Base-by-base conservation (phyloP, 768 basidiomycete genomes). In the Fomitopsis pulvina region DNA sequence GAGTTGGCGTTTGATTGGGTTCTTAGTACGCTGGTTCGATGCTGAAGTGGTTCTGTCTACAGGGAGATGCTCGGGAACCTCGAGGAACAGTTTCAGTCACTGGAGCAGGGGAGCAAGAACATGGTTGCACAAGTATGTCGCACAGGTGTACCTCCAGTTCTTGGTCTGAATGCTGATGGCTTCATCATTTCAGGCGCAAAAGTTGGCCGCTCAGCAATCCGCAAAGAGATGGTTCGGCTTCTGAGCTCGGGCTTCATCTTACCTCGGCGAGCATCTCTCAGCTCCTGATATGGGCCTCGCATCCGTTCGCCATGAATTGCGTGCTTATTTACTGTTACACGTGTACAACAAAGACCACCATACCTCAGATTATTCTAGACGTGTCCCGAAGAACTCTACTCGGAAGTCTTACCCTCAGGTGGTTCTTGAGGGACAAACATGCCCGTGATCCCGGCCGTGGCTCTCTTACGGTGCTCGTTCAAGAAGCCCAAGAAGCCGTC, bases 151-250 rank as follows among this genome's bases (percentile, higher is more conserved):
- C 4, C 45, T 22, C 30, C 4, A 46, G 9, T 20, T 11, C 18
- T 34, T 10, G n/a, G 4, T 21, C 30, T n/a, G 18, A 37, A 37
- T 20, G 24, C 25, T 21, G 43, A 43, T 30, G 28, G 44, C 10
- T n/a, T 27, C 39, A 41, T 41, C 39, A 20, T 3, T 44, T 10
- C 46, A 84, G 79, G 83, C 85, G 5, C 86, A 83, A 60, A 70
- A 72, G 34, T 60, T 85, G 4, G 85, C 85, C 14, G 67, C 80
- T 12, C 72, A 81, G 56, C 81, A 85, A 57, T 73, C 75, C 1
- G 72, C 80, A 20, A 86, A 81, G 66, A 71, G 73, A 26, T 86
- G 84, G 83, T 80, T 86, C 64, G 73, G 75, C 14, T 73, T 81
- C 42, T 79, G 46, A 58, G n/a, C 29, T 39, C 20, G 29, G 29